Base-by-base conservation (phyloP, 345 rosid genomes). In the Zanthoxylum bungeanum region DNA sequence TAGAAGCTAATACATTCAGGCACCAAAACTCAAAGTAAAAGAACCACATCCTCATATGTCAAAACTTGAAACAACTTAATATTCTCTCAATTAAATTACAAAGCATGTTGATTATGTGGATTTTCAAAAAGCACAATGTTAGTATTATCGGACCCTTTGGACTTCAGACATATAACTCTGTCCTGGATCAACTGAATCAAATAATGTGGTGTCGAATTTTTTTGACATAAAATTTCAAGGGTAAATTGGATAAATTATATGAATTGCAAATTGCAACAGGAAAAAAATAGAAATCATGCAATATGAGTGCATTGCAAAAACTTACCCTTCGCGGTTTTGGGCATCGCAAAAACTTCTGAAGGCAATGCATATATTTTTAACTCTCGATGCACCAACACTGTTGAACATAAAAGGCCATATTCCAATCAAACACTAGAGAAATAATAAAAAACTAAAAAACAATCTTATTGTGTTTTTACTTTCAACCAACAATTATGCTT, bases 311-410 rank as follows among this genome's bases (percentile, higher is more conserved):
- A 56, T 5, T 7, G 21, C 40, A 71, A 59, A 44, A 55, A 75
- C 94, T 86, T 68, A 93, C 97, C 89, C 92, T 72, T 88, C 93
- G 58, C 78, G 85, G 76, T 87, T 85, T 76, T 89, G 91, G 53
- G 81, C 69, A 71, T 93, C 96, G 6, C 97, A 91, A 76, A 27
- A 87, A 58, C 76, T 79, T 78, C 86, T 84, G 87, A 91, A 93
- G 77, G 84, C 36, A 64, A 85, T 40, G 63, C 97, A 93, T 28
- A 73, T 50, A 80, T 85, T 83, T 75, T 89, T 91, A 27, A 93
- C 85, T 70, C 84, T 85, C 42, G 57, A 56, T 14, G 98, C 97
- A 78, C 98, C 98, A 11, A 91, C 72, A 80, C 98, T 91, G 84
- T 71, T 42, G 64, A 76, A 44, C 67, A 81, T 49, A 53, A 70